These are phyloP conservation scores for Blumeria hordei DNA, from an alignment of 2,329 filamentous ascomycete species.

Conservation along the genomic window DNA sequence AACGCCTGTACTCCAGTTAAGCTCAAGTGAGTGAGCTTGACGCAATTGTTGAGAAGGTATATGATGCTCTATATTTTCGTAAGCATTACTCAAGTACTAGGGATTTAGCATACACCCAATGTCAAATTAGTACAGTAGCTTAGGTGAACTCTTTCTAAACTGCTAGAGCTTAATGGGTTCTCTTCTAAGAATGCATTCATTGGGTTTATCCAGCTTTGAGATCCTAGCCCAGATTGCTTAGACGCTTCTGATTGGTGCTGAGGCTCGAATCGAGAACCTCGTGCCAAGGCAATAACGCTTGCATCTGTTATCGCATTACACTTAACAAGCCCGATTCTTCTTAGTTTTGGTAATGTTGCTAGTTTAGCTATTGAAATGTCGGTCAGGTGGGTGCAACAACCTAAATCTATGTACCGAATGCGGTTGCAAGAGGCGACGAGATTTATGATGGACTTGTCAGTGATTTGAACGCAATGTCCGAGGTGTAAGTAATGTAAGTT, in stretches of 20 bases:
- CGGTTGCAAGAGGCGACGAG: slow-evolving; percentile 72
- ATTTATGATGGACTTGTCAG: slow-evolving; percentile 64
- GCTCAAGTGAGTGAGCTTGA: slow-evolving; percentile 77
- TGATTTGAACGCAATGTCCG: slow-evolving; percentile 79
- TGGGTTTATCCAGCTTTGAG: background rate
- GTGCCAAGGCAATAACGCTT: slow-evolving; percentile 66
- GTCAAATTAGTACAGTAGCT: slow-evolving; percentile 82
- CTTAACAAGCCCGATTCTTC: slow-evolving; percentile 86
- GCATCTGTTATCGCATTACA: slow-evolving; percentile 74
- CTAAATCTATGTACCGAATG: slow-evolving; percentile 90
- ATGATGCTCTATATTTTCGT: slow-evolving; percentile 50
- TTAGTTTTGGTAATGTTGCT: slow-evolving; percentile 71
- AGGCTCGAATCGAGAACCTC: slow-evolving; percentile 20
- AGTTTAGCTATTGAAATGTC: slow-evolving; percentile 68
- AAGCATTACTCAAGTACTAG: slow-evolving; percentile 8
- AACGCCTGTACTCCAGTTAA: slow-evolving; percentile 87
- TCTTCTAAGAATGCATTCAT: slow-evolving; percentile 16
- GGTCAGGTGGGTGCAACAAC: slow-evolving; percentile 78
- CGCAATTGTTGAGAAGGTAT: slow-evolving; percentile 69
- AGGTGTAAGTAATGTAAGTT: slow-evolving; percentile 93
- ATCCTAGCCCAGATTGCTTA: too few species aligned
- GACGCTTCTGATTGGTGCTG: background rate
- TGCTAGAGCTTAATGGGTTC: slow-evolving; percentile 6
- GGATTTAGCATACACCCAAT: slow-evolving; percentile 34
- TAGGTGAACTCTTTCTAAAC: slow-evolving; percentile 74